phyloP scores from a whole-genome alignment of 169 alveolate species.

The Ichthyophthirius multifiliis region DNA sequence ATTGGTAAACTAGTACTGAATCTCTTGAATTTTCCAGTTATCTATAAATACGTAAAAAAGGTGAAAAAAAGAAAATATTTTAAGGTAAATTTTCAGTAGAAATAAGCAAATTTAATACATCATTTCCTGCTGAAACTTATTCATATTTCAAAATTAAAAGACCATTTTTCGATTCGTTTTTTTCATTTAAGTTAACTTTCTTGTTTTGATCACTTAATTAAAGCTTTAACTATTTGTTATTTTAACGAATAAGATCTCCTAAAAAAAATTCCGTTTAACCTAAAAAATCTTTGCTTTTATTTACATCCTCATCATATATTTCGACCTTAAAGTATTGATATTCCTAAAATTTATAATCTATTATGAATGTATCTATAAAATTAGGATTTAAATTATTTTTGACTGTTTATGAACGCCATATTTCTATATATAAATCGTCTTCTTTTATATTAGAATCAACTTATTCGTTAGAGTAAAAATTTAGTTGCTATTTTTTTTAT shows the following conservation, averaged over 20 bases:
- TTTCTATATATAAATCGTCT: too few species aligned
- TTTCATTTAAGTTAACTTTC: neutral
- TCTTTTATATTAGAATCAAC: too few species aligned
- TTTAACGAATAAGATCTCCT: constrained; percentile 37
- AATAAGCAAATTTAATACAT: constrained; percentile 12
- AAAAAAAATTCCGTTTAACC: constrained; percentile 31
- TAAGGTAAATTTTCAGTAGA: constrained; percentile 9
- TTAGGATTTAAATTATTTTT: constrained; percentile 36
- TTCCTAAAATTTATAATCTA: constrained; percentile 35
- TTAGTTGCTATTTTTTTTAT: too few species aligned
- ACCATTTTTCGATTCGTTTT: constrained; percentile 1
- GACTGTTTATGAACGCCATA: constrained; percentile 21
- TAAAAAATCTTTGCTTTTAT: neutral
- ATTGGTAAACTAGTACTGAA: neutral
- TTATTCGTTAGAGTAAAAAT: too few species aligned
- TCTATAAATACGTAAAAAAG: neutral
- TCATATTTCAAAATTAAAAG: constrained; percentile 25
- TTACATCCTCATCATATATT: constrained; percentile 8
- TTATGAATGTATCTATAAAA: constrained; percentile 15
- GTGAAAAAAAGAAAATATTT: too few species aligned
- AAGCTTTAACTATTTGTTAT: neutral
- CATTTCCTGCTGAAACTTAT: constrained; percentile 27
- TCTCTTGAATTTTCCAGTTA: neutral
- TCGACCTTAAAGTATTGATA: constrained; percentile 22
- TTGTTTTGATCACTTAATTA: neutral